Percentiles rank a stretch among this genome's conserved stretches.
phyloP scores from a whole-genome alignment of 2,329 filamentous ascomycete species.

The Fusarium zealandicum region DNA sequence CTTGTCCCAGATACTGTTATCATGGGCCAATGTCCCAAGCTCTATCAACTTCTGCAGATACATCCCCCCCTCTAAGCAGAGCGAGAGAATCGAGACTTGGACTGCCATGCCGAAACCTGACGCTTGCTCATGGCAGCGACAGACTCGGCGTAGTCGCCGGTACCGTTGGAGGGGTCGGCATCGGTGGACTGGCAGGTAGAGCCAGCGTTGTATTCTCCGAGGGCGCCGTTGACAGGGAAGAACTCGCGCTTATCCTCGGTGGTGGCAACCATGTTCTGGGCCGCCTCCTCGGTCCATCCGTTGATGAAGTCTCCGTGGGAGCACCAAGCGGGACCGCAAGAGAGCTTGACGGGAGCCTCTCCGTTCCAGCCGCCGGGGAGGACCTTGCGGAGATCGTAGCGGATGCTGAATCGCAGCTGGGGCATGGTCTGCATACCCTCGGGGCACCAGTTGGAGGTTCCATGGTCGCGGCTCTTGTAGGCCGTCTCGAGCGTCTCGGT shows the following conservation, averaged over 20 bases:
- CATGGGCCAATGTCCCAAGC: too few relatives aligned
- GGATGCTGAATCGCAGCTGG: slow-evolving; percentile 55
- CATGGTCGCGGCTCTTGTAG: slow-evolving; percentile 30
- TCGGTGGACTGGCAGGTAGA: slow-evolving; percentile 46
- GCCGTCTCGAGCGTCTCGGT: slow-evolving; percentile 30
- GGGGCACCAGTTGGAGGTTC: slow-evolving; percentile 48
- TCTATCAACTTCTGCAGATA: too few relatives aligned
- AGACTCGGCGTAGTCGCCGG: slow-evolving; percentile 46
- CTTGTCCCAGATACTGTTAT: too few relatives aligned
- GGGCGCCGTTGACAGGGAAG: slow-evolving; percentile 39
- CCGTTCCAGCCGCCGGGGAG: slow-evolving; percentile 55
- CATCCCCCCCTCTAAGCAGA: slow-evolving; percentile 5
- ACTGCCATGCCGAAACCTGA: slow-evolving; percentile 27
- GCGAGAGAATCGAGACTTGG: slow-evolving; percentile 21
- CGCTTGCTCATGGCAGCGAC: slow-evolving; percentile 34
- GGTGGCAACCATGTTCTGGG: slow-evolving; percentile 50
- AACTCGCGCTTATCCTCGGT: slow-evolving; percentile 47
- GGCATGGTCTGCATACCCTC: slow-evolving; percentile 54
- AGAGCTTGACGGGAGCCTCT: slow-evolving; percentile 52
- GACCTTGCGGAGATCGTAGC: slow-evolving; percentile 53
- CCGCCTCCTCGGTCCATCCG: slow-evolving; percentile 48
- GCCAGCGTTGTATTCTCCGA: slow-evolving; percentile 25
- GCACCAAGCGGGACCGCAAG: slow-evolving; percentile 52
- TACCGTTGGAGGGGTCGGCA: slow-evolving; percentile 51
- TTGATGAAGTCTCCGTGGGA: slow-evolving; percentile 58